Evolutionary conservation across 2,329 filamentous ascomycete genomes (phyloP).

Genomic region (Basipetospora chlamydospora): DNA sequence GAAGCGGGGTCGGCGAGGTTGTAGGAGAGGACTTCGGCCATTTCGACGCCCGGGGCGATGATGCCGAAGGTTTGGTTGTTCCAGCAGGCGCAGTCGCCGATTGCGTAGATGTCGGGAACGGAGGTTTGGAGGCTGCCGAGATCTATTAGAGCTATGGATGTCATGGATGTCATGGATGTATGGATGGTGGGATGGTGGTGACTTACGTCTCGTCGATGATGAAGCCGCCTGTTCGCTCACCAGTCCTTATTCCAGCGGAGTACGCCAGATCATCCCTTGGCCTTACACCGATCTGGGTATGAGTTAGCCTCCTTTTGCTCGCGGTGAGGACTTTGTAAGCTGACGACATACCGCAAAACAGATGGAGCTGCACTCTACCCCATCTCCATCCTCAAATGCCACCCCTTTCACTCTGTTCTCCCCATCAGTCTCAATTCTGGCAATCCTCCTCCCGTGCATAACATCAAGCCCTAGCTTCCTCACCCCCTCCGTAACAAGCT

Average conservation of each 20-base stretch:
- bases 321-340: too few relatives aligned
- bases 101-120: constrained; percentile 60
- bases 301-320: background rate
- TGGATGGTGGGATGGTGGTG: background rate
- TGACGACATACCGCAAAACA: constrained; percentile 53
- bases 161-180: background rate
- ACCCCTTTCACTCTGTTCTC: constrained; percentile 58
- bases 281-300: constrained; percentile 53
- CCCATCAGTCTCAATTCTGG: constrained; percentile 52
- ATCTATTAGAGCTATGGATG: background rate
- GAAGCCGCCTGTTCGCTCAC: constrained; percentile 61
- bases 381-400: constrained; percentile 66
- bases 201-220: constrained; percentile 44
- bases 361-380: constrained; percentile 63
- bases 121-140: constrained; percentile 46
- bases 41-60: constrained; percentile 80
- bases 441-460: constrained; percentile 60
- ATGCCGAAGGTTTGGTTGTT: constrained; percentile 74
- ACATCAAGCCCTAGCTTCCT: constrained; percentile 66
- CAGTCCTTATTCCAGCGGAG: constrained; percentile 55
- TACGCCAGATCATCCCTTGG: constrained; percentile 65
- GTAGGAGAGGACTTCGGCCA: constrained; percentile 83
- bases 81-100: constrained; percentile 88
- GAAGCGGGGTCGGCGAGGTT: constrained; percentile 61
- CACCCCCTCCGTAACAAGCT: constrained; percentile 71